These are phyloP conservation scores for Xylaria multiplex DNA, from an alignment of 2,329 filamentous ascomycete species.

Conservation along the genomic window DNA sequence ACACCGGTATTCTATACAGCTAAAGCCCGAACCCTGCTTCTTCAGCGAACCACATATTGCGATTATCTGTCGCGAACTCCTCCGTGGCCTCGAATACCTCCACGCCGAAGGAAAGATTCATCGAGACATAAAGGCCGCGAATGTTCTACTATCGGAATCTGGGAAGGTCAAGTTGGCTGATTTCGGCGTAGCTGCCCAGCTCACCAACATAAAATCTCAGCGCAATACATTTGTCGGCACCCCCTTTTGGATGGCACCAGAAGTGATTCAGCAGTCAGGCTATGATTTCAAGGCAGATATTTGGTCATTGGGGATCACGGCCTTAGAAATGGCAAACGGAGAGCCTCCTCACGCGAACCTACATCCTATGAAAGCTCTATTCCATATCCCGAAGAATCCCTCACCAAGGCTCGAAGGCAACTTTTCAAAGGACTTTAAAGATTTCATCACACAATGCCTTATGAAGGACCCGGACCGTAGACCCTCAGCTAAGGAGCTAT, in stretches of 20 bases:
- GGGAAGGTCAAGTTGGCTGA: slow-evolving; percentile 96
- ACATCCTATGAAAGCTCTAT: slow-evolving; percentile 93
- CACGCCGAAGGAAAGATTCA: slow-evolving; percentile 96
- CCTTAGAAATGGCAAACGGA: slow-evolving; percentile 87
- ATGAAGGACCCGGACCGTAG: slow-evolving; percentile 90
- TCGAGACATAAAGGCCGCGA: slow-evolving; percentile 95
- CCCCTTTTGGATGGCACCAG: slow-evolving; percentile 96
- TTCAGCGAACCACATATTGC: slow-evolving; percentile 93
- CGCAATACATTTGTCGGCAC: slow-evolving; percentile 98
- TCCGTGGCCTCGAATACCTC: slow-evolving; percentile 90
- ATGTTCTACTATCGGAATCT: slow-evolving; percentile 88
- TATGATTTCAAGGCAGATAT: slow-evolving; percentile 92
- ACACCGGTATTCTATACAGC: slow-evolving; percentile 59
- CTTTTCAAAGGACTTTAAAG: slow-evolving; percentile 91
- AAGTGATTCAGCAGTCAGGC: slow-evolving; percentile 88
- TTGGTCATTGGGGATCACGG: slow-evolving; percentile 92
- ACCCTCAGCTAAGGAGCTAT: slow-evolving; percentile 84
- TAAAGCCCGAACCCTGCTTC: slow-evolving; percentile 79
- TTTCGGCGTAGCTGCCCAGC: slow-evolving; percentile 95
- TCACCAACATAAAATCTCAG: slow-evolving; percentile 97
- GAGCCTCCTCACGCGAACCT: slow-evolving; percentile 88
- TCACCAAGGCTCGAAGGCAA: slow-evolving; percentile 85
- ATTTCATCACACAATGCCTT: slow-evolving; percentile 90
- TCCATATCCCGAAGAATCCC: slow-evolving; percentile 88
- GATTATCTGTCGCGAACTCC: slow-evolving; percentile 90